Conservation (phyloP, 805 yeast genomes). For the Pichia deserticola region DNA sequence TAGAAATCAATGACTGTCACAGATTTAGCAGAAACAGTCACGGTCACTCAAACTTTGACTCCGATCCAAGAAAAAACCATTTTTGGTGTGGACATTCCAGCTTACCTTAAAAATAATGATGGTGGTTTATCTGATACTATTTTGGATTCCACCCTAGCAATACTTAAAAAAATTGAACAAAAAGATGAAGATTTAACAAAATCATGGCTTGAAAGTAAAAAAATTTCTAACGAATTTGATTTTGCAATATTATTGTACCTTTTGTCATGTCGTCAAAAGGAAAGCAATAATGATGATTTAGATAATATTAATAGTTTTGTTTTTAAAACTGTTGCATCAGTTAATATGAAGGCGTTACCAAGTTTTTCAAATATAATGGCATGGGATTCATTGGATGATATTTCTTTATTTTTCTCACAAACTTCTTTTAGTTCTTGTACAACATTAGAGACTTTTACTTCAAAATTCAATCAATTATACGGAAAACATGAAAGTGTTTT, state of each 20-base stretch:
- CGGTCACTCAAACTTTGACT: slow-evolving; percentile 3
- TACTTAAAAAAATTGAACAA: not conserved
- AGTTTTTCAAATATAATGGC: slow-evolving; percentile 18
- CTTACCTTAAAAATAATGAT: not conserved
- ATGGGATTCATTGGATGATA: slow-evolving; percentile 16
- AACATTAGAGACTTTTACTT: slow-evolving; percentile 4
- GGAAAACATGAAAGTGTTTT: slow-evolving; percentile 1
- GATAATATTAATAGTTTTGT: not conserved
- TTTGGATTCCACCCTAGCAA: slow-evolving; percentile 7
- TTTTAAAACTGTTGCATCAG: not conserved
- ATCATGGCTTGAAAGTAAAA: not conserved
- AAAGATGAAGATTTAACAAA: not conserved
- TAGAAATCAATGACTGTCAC: not conserved
- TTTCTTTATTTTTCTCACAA: slow-evolving; percentile 5
- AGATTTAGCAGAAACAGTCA: slow-evolving; percentile 27
- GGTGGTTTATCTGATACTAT: not conserved
- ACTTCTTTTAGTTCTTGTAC: not conserved
- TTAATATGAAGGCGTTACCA: slow-evolving; percentile 14
- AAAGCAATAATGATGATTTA: not conserved
- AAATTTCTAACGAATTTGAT: slow-evolving; percentile 3
- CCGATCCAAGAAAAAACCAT: slow-evolving; percentile 12
- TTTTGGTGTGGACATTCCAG: slow-evolving; percentile 5
- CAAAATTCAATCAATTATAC: slow-evolving; percentile 2
- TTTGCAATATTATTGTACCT: not conserved
- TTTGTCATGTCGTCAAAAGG: not conserved